Percentiles rank a stretch among this genome's conserved stretches.
Evolutionary conservation across 2,329 filamentous ascomycete genomes (phyloP).

Genomic region (Stemphylium vesicarium): DNA sequence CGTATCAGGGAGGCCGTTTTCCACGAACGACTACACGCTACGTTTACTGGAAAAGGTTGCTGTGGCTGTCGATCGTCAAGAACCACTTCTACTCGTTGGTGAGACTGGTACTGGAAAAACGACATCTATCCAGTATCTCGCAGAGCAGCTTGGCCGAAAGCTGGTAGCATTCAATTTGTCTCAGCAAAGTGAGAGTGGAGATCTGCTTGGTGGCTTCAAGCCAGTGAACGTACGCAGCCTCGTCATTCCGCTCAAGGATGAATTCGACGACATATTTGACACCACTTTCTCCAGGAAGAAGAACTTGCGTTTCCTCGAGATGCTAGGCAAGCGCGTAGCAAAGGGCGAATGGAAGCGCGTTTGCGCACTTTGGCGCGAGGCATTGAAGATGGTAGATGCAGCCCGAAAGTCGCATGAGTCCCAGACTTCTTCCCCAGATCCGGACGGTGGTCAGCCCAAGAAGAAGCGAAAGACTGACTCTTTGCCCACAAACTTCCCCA

Average conservation of each 20-base stretch:
- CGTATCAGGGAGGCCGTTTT: conserved; percentile 67
- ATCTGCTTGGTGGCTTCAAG: conserved; percentile 94
- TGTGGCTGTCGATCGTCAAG: conserved; percentile 79
- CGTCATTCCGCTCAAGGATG: conserved; percentile 87
- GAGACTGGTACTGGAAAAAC: conserved; percentile 99
- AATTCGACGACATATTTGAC: conserved; percentile 88
- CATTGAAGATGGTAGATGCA: conserved; percentile 81
- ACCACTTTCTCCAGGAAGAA: conserved; percentile 86
- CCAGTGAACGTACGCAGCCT: conserved; percentile 89
- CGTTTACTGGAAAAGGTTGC: conserved; percentile 87
- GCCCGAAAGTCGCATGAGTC: conserved; percentile 50
- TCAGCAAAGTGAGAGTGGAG: conserved; percentile 96
- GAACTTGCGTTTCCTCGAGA: conserved; percentile 81
- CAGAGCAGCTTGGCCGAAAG: conserved; percentile 81
- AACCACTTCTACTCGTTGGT: conserved; percentile 92
- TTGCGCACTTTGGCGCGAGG: conserved; percentile 85
- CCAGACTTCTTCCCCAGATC: conserved; percentile 47
- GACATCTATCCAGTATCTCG: conserved; percentile 91
- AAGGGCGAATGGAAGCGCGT: conserved; percentile 88
- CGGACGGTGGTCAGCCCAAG: conserved; percentile 64
- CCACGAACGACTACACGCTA: conserved; percentile 84
- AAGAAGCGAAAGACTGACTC: conserved; percentile 74
- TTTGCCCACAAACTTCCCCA: conserved; percentile 59
- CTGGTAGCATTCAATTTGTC: conserved; percentile 94
- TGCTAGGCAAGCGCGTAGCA: conserved; percentile 77